phyloP scores from a whole-genome alignment of 345 rosid species.

The Psidium guajava region DNA sequence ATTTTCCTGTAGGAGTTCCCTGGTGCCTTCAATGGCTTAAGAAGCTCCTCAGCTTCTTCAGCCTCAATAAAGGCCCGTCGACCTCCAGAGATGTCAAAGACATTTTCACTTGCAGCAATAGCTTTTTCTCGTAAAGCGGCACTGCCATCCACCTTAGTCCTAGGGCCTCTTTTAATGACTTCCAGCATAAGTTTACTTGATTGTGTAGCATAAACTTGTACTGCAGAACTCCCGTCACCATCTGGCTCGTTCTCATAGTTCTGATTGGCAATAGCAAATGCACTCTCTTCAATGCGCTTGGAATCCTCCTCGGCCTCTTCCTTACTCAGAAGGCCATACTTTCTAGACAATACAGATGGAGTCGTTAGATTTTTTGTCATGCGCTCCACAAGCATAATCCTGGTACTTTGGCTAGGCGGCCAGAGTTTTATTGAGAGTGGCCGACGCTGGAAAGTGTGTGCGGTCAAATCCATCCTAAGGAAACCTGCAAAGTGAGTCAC shows the following conservation, averaged over 20 bases:
- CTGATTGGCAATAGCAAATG: slow-evolving; percentile 54
- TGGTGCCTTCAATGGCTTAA: slow-evolving; percentile 45
- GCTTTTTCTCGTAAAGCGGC: slow-evolving; percentile 3
- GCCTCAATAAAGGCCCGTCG: slow-evolving; percentile 68
- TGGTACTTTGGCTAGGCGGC: slow-evolving; percentile 79
- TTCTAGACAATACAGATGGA: slow-evolving; percentile 68
- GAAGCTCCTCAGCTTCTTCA: slow-evolving; percentile 55
- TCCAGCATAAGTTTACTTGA: slow-evolving; percentile 78
- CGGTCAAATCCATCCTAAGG: slow-evolving; percentile 37
- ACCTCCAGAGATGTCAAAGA: slow-evolving; percentile 77
- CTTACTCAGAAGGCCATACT: slow-evolving; percentile 50
- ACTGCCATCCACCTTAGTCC: slow-evolving; percentile 22
- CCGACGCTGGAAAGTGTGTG: slow-evolving; percentile 22
- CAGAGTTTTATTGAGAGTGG: slow-evolving; percentile 62
- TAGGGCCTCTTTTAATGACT: slow-evolving; percentile 69
- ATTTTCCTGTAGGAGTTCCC: slow-evolving; percentile 46
- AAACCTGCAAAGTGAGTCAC: slow-evolving; percentile 17
- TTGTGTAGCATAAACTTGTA: slow-evolving; percentile 81
- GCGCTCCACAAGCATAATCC: slow-evolving; percentile 67
- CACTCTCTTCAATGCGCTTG: slow-evolving; percentile 55
- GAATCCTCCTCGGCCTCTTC: slow-evolving; percentile 79
- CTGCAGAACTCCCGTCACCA: slow-evolving; percentile 87
- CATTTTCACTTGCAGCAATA: slow-evolving; percentile 8
- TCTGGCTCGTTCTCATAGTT: slow-evolving; percentile 76
- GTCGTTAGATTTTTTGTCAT: slow-evolving; percentile 59